Evolutionary conservation across 257 asterid species (phyloP).

Genomic region (Datura wrightii): DNA sequence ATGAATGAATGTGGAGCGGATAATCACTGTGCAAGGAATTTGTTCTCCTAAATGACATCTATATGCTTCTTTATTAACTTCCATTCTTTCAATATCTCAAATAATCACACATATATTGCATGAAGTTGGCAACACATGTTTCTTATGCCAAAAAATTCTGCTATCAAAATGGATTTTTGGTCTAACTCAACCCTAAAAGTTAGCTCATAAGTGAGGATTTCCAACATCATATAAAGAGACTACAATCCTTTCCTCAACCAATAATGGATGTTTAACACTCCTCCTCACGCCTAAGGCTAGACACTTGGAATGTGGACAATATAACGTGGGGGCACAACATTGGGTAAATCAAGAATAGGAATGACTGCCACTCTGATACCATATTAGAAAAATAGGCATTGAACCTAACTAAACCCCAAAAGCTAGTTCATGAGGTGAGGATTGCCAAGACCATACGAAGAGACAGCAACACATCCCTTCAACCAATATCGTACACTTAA

Average conservation of each 20-base stretch:
- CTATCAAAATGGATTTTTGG: neutral
- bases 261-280: neutral
- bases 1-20: neutral
- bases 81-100: neutral
- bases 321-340: neutral
- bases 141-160: neutral
- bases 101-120: neutral
- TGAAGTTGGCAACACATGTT: neutral
- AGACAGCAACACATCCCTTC: neutral
- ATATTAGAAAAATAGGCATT: neutral
- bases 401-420: neutral
- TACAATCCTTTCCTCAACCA: neutral
- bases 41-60: neutral
- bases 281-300: neutral
- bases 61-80: neutral
- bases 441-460: neutral
- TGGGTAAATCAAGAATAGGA: conserved; percentile 2
- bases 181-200: neutral
- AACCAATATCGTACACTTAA: neutral
- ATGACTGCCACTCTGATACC: neutral
- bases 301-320: neutral
- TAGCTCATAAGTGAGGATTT: neutral
- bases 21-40: neutral
- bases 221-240: neutral
- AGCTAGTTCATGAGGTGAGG: neutral